phyloP scores from a whole-genome alignment of 768 basidiomycete genomes.

The Podaxis mareebaensis region DNA sequence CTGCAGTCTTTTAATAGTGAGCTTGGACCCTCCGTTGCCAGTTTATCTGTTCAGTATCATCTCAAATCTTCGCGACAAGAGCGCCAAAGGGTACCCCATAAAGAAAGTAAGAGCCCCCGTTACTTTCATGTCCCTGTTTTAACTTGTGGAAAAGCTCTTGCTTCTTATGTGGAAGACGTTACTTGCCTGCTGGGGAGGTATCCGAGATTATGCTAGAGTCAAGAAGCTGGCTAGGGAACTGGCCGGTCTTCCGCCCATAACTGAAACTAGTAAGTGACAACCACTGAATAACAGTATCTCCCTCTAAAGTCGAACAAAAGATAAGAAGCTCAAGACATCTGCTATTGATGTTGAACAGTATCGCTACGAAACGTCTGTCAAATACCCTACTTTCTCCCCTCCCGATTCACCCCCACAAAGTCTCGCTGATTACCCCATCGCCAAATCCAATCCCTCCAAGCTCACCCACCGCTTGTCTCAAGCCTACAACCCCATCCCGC shows the following conservation, averaged over 20 bases:
- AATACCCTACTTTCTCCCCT: conserved; percentile 92
- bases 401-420: conserved; percentile 45
- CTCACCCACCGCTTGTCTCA: conserved; percentile 75
- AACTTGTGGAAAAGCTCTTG: conserved; percentile 58
- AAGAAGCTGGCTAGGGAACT: conserved; percentile 87
- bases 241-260: conserved; percentile 64
- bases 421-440: conserved; percentile 32
- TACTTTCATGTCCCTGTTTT: conserved; percentile 6
- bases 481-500: conserved; percentile 89
- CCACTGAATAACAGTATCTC: neutral
- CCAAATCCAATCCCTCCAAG: conserved; percentile 35
- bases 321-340: conserved; percentile 79
- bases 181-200: conserved; percentile 89
- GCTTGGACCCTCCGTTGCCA: conserved; percentile 90
- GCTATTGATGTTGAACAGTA: conserved; percentile 91
- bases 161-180: conserved; percentile 94
- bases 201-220: conserved; percentile 80
- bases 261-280: conserved; percentile 35
- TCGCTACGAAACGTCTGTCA: conserved; percentile 87
- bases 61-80: conserved; percentile 89
- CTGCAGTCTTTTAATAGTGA: conserved; percentile 57
- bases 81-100: conserved; percentile 93
- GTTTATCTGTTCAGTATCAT: conserved; percentile 90
- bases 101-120: conserved; percentile 70
- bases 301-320: conserved; percentile 22